A percentile compares a stretch with the other conserved stretches of the same genome.
These are phyloP conservation scores for Phytophthora meadii DNA, from an alignment of 352 stramenopile species.

Conservation along the genomic window DNA sequence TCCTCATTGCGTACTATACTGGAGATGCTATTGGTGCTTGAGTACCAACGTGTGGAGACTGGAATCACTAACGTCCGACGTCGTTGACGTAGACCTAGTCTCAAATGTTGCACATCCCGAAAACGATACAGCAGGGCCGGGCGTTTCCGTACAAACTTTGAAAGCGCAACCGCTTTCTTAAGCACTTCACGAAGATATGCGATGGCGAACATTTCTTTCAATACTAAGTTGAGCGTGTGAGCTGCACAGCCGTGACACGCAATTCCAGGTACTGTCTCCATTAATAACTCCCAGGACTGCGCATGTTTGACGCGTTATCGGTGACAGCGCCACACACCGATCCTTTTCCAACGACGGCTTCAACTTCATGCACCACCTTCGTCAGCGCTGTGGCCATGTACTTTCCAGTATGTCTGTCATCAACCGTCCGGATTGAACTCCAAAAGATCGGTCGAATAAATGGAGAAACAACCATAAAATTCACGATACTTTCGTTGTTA, in stretches of 20 bases:
- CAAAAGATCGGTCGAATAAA: conserved; percentile 17
- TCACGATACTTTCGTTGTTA: conserved; percentile 26
- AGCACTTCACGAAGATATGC: not conserved
- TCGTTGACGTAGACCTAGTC: not conserved
- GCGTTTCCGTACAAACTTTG: conserved; percentile 12
- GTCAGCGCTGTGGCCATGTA: conserved; percentile 2
- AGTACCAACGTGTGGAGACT: conserved; percentile 20
- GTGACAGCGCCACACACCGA: conserved; percentile 6
- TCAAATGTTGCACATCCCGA: not conserved
- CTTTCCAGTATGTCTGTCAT: conserved; percentile 12
- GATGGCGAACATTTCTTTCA: conserved; percentile 8
- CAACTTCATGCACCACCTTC: conserved; percentile 6
- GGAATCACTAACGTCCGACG: not conserved
- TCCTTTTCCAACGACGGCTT: not conserved
- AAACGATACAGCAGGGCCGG: conserved; percentile 14
- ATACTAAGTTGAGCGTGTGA: conserved; percentile 11
- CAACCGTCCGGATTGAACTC: conserved; percentile 3
- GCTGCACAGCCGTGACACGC: conserved; percentile 12
- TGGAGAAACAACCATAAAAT: conserved; percentile 7
- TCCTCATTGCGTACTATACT: conserved; percentile 8
- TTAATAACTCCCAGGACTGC: conserved; percentile 7
- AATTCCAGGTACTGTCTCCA: not conserved
- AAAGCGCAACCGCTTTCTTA: not conserved
- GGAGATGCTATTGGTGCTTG: conserved; percentile 9
- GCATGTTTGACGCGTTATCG: conserved; percentile 12